A percentile compares a stretch with the other conserved stretches of the same genome.
Conservation (phyloP, 352 stramenopile genomes). For the Discostella stelligera region DNA sequence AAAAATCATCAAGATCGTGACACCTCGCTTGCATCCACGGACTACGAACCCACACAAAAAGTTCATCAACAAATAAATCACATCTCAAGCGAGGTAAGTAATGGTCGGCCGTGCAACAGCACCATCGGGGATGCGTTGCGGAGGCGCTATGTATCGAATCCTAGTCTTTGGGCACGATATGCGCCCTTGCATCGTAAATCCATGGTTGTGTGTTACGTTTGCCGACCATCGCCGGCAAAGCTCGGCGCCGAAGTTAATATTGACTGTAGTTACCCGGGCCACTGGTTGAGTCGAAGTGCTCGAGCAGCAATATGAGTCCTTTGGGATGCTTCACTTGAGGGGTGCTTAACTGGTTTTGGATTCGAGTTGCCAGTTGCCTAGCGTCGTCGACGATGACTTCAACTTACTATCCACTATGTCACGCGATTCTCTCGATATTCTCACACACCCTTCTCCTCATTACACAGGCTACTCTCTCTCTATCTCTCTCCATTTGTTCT, state of each 20-base stretch:
- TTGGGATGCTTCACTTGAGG: too few species aligned
- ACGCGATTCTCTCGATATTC: neutral
- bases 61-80: neutral
- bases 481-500: neutral
- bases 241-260: too few species aligned
- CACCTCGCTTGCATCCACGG: too few species aligned
- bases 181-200: neutral
- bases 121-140: neutral
- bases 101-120: neutral
- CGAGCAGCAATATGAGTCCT: too few species aligned
- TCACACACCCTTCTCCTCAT: neutral
- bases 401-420: too few species aligned
- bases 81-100: neutral
- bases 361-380: too few species aligned
- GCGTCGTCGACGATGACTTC: neutral
- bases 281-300: too few species aligned
- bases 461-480: neutral
- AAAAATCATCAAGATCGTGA: neutral
- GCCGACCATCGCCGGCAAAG: too few species aligned
- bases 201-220: neutral
- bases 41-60: too few species aligned
- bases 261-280: too few species aligned
- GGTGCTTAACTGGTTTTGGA: too few species aligned
- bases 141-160: neutral
- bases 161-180: neutral